phyloP scores from a whole-genome alignment of 2,329 filamentous ascomycete species.

The Diaporthe sp. region DNA sequence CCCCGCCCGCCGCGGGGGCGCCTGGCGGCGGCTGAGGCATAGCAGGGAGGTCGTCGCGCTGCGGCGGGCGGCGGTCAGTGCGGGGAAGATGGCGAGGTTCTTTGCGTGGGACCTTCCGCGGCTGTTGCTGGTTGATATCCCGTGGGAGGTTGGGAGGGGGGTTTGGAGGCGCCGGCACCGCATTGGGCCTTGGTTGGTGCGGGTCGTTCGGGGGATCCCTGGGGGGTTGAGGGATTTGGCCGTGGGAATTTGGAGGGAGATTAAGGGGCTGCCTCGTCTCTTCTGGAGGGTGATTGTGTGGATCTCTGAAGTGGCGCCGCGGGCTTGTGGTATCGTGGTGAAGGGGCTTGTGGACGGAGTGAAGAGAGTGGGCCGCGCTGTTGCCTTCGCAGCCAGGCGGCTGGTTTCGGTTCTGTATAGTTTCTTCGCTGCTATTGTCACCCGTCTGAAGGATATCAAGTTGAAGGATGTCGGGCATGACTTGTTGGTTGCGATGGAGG shows the following conservation, averaged over 20 bases:
- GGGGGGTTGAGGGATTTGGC: background rate
- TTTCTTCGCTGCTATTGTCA: conserved; percentile 49
- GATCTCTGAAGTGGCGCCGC: background rate
- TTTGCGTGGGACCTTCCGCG: background rate
- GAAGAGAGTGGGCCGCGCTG: conserved; percentile 46
- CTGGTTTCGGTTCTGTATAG: conserved; percentile 55
- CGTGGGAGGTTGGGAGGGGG: background rate
- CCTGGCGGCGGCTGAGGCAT: conserved; percentile 53
- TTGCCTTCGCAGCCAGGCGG: conserved; percentile 46
- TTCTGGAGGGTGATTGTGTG: background rate
- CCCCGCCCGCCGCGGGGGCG: conserved; percentile 55
- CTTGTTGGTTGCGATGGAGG: conserved; percentile 47
- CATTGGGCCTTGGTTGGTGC: background rate
- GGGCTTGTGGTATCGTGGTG: background rate
- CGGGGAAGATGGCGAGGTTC: background rate
- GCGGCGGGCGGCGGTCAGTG: background rate
- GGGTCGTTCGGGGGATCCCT: background rate
- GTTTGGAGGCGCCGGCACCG: background rate
- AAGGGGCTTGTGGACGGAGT: background rate
- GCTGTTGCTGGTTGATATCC: background rate
- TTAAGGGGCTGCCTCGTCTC: background rate
- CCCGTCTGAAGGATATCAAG: conserved; percentile 54
- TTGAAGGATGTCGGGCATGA: conserved; percentile 57
- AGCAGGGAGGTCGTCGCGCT: background rate
- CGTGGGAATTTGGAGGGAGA: background rate